Conservation (phyloP, 1,284 basidiomycete genomes). For the Sanghuangporus baumii region DNA sequence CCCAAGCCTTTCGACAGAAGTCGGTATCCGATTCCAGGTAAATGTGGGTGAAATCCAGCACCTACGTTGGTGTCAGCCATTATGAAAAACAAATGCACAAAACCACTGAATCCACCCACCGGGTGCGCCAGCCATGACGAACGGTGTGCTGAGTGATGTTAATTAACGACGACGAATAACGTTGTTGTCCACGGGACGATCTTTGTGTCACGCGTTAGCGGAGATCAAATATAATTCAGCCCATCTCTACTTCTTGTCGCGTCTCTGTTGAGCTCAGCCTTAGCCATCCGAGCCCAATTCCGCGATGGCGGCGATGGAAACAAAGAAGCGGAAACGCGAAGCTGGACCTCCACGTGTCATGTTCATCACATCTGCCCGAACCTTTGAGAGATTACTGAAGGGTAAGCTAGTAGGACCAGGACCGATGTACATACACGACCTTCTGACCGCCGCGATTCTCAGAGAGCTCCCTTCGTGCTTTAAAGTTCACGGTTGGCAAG, state of each 20-base stretch:
- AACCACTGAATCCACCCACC: constrained; percentile 5
- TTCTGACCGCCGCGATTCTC: constrained; percentile 8
- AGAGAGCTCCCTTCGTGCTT: constrained; percentile 57
- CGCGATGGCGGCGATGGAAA: constrained; percentile 30
- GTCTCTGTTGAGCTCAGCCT: not conserved
- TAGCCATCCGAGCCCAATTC: not conserved
- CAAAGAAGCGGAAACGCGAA: constrained; percentile 41
- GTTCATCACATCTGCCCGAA: constrained; percentile 43
- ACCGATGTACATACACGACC: not conserved
- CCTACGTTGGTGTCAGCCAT: constrained; percentile 29
- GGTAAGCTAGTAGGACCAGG: constrained; percentile 32
- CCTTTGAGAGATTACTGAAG: constrained; percentile 62
- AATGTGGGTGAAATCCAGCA: constrained; percentile 79
- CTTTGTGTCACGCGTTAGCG: not conserved
- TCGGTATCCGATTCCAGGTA: constrained; percentile 71
- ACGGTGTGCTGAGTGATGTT: not conserved
- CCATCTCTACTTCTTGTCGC: not conserved
- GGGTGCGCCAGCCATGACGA: constrained; percentile 18
- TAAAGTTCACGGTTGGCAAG: constrained; percentile 48
- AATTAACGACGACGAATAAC: not conserved
- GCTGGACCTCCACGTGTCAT: constrained; percentile 42
- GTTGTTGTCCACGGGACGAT: not conserved
- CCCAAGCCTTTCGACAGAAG: constrained; percentile 82
- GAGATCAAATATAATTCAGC: too few relatives aligned
- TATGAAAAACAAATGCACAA: not conserved